Evolutionary conservation across 1,284 basidiomycete genomes (phyloP).

Genomic region (Irpex sp.): DNA sequence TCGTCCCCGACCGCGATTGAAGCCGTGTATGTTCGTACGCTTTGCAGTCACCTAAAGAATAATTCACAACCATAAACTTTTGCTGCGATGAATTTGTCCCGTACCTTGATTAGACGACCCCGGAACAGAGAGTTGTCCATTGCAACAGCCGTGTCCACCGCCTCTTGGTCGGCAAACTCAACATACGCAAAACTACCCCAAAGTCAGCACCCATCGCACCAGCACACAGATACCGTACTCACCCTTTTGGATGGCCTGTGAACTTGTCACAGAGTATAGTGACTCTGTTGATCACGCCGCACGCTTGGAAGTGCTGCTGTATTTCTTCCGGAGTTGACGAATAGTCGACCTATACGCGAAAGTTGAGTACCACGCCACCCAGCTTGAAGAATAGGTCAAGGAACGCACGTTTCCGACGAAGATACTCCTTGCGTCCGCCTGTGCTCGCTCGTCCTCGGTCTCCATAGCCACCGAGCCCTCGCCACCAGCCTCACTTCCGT

Average conservation of each 20-base stretch:
- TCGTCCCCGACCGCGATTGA: constrained; percentile 72
- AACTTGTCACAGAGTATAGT: constrained; percentile 99
- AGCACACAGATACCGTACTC: constrained; percentile 23
- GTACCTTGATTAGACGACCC: constrained; percentile 88
- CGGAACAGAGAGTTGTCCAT: constrained; percentile 96
- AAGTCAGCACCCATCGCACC: constrained; percentile 7
- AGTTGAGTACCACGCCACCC: background rate
- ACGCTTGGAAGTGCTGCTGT: constrained; percentile 95
- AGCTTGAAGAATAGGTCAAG: constrained; percentile 17
- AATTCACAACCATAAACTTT: background rate
- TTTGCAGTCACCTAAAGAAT: constrained; percentile 78
- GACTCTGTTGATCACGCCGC: constrained; percentile 97
- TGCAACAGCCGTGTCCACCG: constrained; percentile 90
- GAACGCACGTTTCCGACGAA: constrained; percentile 92
- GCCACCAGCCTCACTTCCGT: constrained; percentile 36
- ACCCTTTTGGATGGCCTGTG: constrained; percentile 99
- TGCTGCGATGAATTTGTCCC: background rate
- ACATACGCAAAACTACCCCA: constrained; percentile 89
- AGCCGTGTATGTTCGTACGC: constrained; percentile 90
- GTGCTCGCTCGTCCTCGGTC: constrained; percentile 72
- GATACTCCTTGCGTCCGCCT: constrained; percentile 85
- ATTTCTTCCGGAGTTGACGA: constrained; percentile 97
- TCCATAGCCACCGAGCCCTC: constrained; percentile 52
- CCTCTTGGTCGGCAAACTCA: constrained; percentile 94
- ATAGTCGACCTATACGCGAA: constrained; percentile 83